Evolutionary conservation across 495 filamentous ascomycete species (phyloP), one percentile per base, ranked within the genome.

Genomic region (Hypoxylon fuscum): DNA sequence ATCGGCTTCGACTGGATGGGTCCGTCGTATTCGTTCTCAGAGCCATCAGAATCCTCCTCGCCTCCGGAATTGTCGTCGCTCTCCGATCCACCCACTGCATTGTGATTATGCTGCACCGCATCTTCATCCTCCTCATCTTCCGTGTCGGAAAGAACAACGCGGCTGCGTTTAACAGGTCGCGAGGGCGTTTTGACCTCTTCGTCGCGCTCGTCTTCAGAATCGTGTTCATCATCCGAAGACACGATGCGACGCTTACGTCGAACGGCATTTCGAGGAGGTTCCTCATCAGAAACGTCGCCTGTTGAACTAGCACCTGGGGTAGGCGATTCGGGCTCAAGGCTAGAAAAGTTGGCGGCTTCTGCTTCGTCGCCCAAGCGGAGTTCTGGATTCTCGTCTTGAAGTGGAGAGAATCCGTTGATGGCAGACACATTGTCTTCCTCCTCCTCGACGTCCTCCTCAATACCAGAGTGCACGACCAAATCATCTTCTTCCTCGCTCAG

Each of bases 381-480:
- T 22, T 64, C 59, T 5, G 29, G 12, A 17, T 15, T 17, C 3
- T 58, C 52, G 6, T 47, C 41, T 47, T 59, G 57, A 21, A 62
- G 32, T 8, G 66, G 69, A 14, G 66, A 72, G 47, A 69, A 69
- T 12, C 66, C 62, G 5, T 58, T 34, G 20, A 69, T 69, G 15
- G 29, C 31, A 27, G 60, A 56, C 8, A 17, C 45, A 54, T 59
- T 29, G 5, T 71, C 68, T 10, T 70, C 69, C 4, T 68, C 64
- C 12, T 71, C 66, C n/a, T 70, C 69, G n/a, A n/a, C n/a, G 11
- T 71, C 69, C n/a, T 72, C 69, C 4, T 66, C 64, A 14, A 27
- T 49, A 11, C 56, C 53, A 12, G 41, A 56, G 5, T 53, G 46
- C 5, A 50, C 61, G 9, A 65, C 52, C 42, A 65, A 65, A 32